Percentiles rank a stretch among this genome's conserved stretches.
Evolutionary conservation across 331 rosid species (phyloP).

Genomic region (Erythrophleum ivorense): DNA sequence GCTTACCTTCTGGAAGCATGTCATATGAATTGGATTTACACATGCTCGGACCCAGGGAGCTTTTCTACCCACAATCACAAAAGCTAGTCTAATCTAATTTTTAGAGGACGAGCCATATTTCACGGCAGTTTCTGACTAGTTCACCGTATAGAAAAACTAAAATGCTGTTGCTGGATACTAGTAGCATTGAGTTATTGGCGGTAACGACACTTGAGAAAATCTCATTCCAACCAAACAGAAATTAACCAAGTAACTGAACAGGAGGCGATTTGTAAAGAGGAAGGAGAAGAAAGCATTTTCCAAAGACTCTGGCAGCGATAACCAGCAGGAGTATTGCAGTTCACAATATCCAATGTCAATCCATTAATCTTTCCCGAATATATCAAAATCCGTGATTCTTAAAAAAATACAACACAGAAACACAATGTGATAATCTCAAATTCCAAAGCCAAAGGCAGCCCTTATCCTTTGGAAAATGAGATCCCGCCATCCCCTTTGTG

Average conservation of each 20-base stretch:
- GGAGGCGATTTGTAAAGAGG: neutral
- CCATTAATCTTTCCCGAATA: conserved; percentile 37
- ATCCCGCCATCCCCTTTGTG: conserved; percentile 97
- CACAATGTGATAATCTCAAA: conserved; percentile 47
- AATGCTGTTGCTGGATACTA: neutral
- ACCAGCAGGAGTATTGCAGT: neutral
- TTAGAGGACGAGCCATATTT: neutral
- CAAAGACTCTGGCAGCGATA: neutral
- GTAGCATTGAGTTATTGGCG: neutral
- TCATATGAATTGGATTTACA: no score
- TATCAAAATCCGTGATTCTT: conserved; percentile 12
- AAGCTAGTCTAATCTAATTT: neutral
- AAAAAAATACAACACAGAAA: conserved; percentile 26
- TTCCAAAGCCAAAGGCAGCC: conserved; percentile 92
- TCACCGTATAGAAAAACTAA: neutral
- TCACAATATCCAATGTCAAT: conserved; percentile 26
- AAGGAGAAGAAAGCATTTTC: conserved; percentile 13
- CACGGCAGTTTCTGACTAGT: neutral
- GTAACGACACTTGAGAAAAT: neutral
- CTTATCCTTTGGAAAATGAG: conserved; percentile 88
- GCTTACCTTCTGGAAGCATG: neutral
- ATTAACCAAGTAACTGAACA: neutral
- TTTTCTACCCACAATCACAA: neutral
- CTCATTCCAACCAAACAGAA: neutral
- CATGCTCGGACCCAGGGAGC: neutral